Percentiles rank a stretch among this genome's conserved stretches.
Conservation (phyloP, 495 filamentous ascomycete species). For the Trichodelitschia bisporula region DNA sequence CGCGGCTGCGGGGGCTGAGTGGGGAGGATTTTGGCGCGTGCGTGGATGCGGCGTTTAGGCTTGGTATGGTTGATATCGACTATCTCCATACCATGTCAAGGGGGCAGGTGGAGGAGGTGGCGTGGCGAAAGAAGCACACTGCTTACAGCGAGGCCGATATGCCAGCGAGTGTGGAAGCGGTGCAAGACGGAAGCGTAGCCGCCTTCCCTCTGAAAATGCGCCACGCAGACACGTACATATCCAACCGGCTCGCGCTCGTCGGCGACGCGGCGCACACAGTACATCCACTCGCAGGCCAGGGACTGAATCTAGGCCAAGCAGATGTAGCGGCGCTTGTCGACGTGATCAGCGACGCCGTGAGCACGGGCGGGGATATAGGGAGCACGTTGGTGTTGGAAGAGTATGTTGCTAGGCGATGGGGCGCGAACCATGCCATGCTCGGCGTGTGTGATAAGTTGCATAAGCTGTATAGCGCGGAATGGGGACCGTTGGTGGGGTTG, state of each 20-base stretch:
- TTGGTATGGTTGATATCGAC: constrained; percentile 49
- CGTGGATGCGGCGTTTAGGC: constrained; percentile 83
- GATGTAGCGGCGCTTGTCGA: constrained; percentile 55
- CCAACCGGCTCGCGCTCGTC: constrained; percentile 64
- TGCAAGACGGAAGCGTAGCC: constrained; percentile 63
- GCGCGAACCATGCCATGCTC: constrained; percentile 60
- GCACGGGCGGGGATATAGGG: constrained; percentile 59
- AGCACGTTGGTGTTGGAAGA: constrained; percentile 41
- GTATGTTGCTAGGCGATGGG: constrained; percentile 58
- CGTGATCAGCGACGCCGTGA: constrained; percentile 51
- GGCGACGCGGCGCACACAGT: constrained; percentile 85
- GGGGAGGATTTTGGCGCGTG: constrained; percentile 52
- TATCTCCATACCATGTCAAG: constrained; percentile 41
- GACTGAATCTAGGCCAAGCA: constrained; percentile 76
- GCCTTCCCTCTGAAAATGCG: constrained; percentile 79
- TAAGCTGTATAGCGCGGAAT: constrained; percentile 61
- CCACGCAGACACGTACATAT: constrained; percentile 79
- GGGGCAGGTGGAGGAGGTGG: constrained; percentile 43
- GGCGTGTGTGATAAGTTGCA: constrained; percentile 85
- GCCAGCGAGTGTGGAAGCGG: constrained; percentile 31
- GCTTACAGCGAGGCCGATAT: constrained; percentile 19
- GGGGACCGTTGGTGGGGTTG: constrained; percentile 49
- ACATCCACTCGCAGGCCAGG: constrained; percentile 85
- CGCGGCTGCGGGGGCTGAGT: constrained; percentile 50
- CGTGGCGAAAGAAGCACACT: constrained; percentile 51